Base-by-base conservation (phyloP, 805 yeast species). In the Ogataea pignaliae region DNA sequence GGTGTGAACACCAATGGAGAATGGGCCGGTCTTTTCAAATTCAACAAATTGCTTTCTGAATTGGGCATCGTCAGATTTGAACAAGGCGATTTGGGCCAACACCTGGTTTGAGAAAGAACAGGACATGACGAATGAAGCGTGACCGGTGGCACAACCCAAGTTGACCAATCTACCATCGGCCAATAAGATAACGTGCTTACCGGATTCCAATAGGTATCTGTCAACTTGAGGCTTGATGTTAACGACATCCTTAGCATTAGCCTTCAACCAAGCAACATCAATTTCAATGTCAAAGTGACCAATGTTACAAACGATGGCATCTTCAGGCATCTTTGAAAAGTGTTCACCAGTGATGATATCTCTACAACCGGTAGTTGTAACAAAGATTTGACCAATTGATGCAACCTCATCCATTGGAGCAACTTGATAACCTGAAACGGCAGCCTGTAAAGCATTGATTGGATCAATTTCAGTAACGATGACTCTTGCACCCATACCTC, bases 101-200 rank as follows among this genome's bases (percentile, higher is more conserved):
- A 91, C 98, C 79, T 91, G 99, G 87, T 91, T 91, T 63, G 97
- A 88, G 95, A 91, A 91, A 44, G 98, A 93, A 78, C 98, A 93
- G 53, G 97, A 89, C 99, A 91, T 91, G 66, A 91, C 99, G 69
- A 91, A 91, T 35, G 97, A 88, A 41, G 98, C 86, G 81, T 91
- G 99, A 69, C 99, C 99, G 64, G 98, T 91, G 69, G 98, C 99
- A 79, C 98, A 93, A 64, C 99, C 99, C 69, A 91, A 81, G 89
- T 91, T 91, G 69, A 91, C 98, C 65, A 91, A 85, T 79, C 99
- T 89, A 77, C 99, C 99, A 75, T 90, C 97, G 57, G 99, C 99
- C 64, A 91, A 85, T 68, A 91, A 79, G 76, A 91, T 89, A 68
- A 91, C 68, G 79, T 91, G 98, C 69, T 85, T 87, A 66, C 98